These are phyloP conservation scores for Alternaria alternata DNA, from an alignment of 2,329 filamentous ascomycete genomes.

Conservation along the genomic window DNA sequence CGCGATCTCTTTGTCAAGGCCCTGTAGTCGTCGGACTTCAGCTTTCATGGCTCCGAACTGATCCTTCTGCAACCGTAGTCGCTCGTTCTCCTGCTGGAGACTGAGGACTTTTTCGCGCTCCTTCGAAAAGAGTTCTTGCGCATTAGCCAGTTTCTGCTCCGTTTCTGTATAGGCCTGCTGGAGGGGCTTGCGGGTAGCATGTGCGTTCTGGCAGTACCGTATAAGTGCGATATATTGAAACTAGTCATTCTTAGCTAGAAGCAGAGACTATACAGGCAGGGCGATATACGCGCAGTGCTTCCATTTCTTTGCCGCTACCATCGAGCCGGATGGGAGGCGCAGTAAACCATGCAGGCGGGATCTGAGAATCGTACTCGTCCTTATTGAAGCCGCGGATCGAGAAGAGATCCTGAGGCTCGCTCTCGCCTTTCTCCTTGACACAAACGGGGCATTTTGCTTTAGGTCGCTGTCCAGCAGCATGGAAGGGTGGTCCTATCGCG, in stretches of 20 bases:
- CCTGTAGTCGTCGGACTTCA: slow-evolving; percentile 29
- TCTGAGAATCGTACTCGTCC: slow-evolving; percentile 54
- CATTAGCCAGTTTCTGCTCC: slow-evolving; percentile 38
- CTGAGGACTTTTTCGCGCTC: slow-evolving; percentile 43
- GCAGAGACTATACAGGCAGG: not conserved
- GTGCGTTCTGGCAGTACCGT: slow-evolving; percentile 36
- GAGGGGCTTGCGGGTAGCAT: slow-evolving; percentile 29
- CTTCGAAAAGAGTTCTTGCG: slow-evolving; percentile 46
- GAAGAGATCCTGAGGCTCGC: slow-evolving; percentile 51
- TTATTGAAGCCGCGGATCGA: slow-evolving; percentile 55
- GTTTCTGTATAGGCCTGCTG: slow-evolving; percentile 19
- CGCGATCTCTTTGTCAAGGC: slow-evolving; percentile 28
- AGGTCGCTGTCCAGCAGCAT: slow-evolving; percentile 52
- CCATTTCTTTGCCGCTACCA: slow-evolving; percentile 46
- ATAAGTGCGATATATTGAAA: slow-evolving; percentile 56
- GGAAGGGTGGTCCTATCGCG: slow-evolving; percentile 56
- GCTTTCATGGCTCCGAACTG: slow-evolving; percentile 18
- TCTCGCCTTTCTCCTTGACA: slow-evolving; percentile 46
- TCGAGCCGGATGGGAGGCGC: slow-evolving; percentile 57
- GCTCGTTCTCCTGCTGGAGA: slow-evolving; percentile 33
- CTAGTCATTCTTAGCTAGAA: slow-evolving; percentile 39
- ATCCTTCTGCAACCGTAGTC: slow-evolving; percentile 19
- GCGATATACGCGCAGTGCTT: slow-evolving; percentile 52
- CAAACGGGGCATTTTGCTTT: slow-evolving; percentile 58
- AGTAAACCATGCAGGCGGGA: slow-evolving; percentile 55